Base-by-base conservation (phyloP, 2,329 filamentous ascomycete genomes). In the Penicillium brevicompactum region DNA sequence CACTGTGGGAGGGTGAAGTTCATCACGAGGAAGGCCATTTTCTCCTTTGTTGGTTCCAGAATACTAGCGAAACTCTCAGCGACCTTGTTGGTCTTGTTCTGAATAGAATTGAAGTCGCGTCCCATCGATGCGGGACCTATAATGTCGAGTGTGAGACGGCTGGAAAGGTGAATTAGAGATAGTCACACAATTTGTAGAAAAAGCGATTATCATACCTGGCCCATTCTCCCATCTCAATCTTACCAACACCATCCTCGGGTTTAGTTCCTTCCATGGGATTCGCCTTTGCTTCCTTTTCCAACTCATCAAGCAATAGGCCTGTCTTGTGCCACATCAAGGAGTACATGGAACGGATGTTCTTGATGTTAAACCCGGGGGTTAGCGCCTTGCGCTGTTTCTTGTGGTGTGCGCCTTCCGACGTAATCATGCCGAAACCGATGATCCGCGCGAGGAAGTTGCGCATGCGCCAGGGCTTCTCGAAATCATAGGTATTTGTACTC, bases 81-180 rank as follows among this genome's bases (percentile, higher is more conserved):
- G n/a, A 85, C 75, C 55, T 79, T 77, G 63, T 82, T 84, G 42
- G 77, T 68, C 0, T 78, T 77, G 49, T 84, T 74, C 5, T 77
- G 67, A 1, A 85, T 68, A 0, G 81, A 75, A 45, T 79, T 72
- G 61, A 86, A 86, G 58, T 85, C 83, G 24, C 80, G 76, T 7
- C 81, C 82, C 75, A 84, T 80, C 13, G 82, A 83, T 1, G 81
- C 81, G 1, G 81, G 70, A 1, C 83, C 83, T 47, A 86, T 85
- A 43, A 85, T 83, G 57, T 85, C 83, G 8, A 85, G 76, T 0
- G 82, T 84, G 2, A 82, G 78, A 3, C 83, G 79, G 34, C 70
- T 72, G 18, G 10, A 6, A 1, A 10, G 18, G 43, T 52, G n/a
- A 46, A 31, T 5, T 1, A 49, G 10, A 60, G 21, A 16, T 14